Base-by-base conservation (phyloP, 768 basidiomycete genomes). In the Fomitopsis pulvina region DNA sequence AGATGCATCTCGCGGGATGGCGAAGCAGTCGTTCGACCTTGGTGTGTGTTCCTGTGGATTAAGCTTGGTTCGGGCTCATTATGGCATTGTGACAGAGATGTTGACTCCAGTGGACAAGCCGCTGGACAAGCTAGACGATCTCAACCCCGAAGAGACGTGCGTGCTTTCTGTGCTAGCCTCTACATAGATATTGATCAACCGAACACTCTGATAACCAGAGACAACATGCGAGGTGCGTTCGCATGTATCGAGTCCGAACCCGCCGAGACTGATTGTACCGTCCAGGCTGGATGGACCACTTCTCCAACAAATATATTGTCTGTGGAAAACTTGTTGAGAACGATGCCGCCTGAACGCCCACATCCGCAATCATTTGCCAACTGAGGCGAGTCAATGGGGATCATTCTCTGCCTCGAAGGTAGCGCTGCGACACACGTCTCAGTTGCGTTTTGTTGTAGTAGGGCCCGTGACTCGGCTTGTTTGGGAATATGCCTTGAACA, bases 1-100 rank as follows among this genome's bases (percentile, higher is more conserved):
- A 43, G 95, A 99, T 68, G 95, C 95, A 1, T 94, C 91, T 14
- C 74, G 94, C 30, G 94, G 95, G 4, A 94, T 98, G 89, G 95
- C 95, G 6, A 96, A 94, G 68, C 94, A 97, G 69, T 95, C 92
- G 2, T 97, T 96, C 57, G 94, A 94, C 45, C 26, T 72, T n/a
- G 91, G 93, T 91, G 60, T 46, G 85, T 42, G 26, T 24, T 32
- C 7, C 45, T 29, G 12, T 21, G 14, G 45, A n/a, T n/a, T n/a
- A n/a, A n/a, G 11, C 47, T 20, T 2, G 18, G 10, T 22, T 22
- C 29, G 26, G 49, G 57, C 50, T 38, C 45, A 47, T 10, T 43
- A 41, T 41, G 26, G 46, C 27, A 18, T 9, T 2, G 45, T 18
- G 32, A 22, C 61, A 87, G 94, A 92, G 43, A 95, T 96, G 90